Evolutionary conservation across 768 basidiomycete genomes (phyloP), one percentile per base, ranked within the genome.

Genomic region (Serendipita sp.): DNA sequence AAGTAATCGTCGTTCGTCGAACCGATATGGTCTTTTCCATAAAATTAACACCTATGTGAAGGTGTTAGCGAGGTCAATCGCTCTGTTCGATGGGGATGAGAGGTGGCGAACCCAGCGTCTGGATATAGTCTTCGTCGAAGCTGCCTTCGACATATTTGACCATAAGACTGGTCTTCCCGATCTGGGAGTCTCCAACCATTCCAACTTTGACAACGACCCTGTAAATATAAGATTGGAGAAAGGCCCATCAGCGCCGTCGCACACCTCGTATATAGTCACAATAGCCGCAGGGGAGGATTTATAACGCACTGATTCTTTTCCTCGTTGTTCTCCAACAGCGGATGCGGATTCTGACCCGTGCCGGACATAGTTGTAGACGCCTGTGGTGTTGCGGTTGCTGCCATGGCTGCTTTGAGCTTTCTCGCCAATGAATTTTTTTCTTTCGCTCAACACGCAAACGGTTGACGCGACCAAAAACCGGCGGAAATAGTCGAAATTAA

Each of bases 21-120:
- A 99, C 95, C 64, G 90, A 88, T 70, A 99, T 97, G 15, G 95
- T 96, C 80, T 99, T 99, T 79, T 99, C 95, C 96, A 98, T 98
- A 75, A 98, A 98, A 76, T 97, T 97, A 78, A 97, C 93, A 79
- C 95, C 91, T 81, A 68, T 15, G 1, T 15, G 11, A 37, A 64
- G 40, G 5, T 40, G 40, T 40, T 40, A 13, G 13, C 40, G 40
- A 40, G 65, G 53, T 40, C 18, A 66, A 36, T 63, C 44, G 46
- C 11, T 4, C 43, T 11, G 63, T 43, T 31, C 44, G 8, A 45
- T n/a, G 29, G 62, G 62, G 36, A 63, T 62, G 37, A 58, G 29
- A 63, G 2, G 27, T 18, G 36, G 44, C 2, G 6, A 62, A 87
- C 91, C 95, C 77, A 99, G 86, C 77, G 95, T 97, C 83, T 97